phyloP scores from a whole-genome alignment of 306 rosid genomes.

The Cucurbita maxima region DNA sequence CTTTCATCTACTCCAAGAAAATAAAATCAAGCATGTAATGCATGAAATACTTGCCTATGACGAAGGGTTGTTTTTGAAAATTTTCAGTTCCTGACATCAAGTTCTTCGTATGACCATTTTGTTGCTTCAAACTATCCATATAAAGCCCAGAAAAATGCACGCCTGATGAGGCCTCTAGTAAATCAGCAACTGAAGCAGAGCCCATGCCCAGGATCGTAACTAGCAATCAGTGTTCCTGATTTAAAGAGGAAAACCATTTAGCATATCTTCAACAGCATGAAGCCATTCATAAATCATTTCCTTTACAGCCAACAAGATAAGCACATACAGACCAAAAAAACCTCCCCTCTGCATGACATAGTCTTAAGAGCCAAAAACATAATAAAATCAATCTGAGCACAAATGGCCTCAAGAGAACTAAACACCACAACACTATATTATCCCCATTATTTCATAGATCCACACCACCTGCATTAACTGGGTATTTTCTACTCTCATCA shows the following conservation, averaged over 20 bases:
- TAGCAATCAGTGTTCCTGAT: neutral
- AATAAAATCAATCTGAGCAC: neutral
- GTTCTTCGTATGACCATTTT: conserved; percentile 27
- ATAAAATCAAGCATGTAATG: neutral
- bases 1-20: neutral
- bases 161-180: conserved; percentile 80
- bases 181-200: conserved; percentile 52
- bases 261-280: neutral
- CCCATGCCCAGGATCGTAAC: conserved; percentile 42
- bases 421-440: neutral
- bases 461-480: neutral
- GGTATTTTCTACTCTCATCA: neutral
- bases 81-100: conserved; percentile 44
- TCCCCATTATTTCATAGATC: neutral
- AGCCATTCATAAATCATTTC: neutral
- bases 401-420: neutral
- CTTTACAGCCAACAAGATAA: neutral
- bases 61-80: conserved; percentile 65
- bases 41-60: conserved; percentile 47
- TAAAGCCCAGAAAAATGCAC: conserved; percentile 93
- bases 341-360: neutral
- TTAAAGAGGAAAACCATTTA: neutral
- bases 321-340: neutral
- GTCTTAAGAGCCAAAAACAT: neutral
- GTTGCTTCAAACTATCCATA: conserved; percentile 46